These are phyloP conservation scores for Geranium rotundifolium DNA, from an alignment of 345 rosid genomes.

Conservation along the genomic window DNA sequence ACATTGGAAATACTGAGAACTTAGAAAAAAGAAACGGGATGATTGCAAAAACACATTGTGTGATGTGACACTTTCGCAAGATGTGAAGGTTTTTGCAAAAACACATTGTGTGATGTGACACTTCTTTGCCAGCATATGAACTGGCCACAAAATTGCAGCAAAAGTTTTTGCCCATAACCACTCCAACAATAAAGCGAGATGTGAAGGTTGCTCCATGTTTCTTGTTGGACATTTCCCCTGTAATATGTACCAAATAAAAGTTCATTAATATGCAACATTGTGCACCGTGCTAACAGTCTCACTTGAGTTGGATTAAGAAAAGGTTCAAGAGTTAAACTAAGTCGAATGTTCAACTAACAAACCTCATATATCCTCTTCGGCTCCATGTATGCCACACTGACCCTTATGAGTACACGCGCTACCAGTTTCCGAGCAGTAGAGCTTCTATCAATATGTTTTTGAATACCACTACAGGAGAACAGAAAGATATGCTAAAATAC, in stretches of 20 bases:
- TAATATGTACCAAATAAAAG: conserved; percentile 5
- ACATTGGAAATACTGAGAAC: background rate
- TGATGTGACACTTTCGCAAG: too few species aligned
- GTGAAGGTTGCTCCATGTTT: conserved; percentile 44
- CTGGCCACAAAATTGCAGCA: conserved; percentile 54
- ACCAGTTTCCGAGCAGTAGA: conserved; percentile 51
- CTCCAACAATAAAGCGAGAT: conserved; percentile 46
- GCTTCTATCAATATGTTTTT: conserved; percentile 67
- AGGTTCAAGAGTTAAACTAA: conserved; percentile 4
- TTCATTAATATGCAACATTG: background rate
- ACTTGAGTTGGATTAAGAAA: background rate
- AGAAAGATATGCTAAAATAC: background rate
- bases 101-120: too few species aligned
- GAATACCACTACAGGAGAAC: conserved; percentile 62
- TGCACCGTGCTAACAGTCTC: background rate
- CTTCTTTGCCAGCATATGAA: conserved; percentile 65
- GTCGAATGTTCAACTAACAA: conserved; percentile 6
- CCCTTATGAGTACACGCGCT: conserved; percentile 48
- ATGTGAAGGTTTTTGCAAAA: too few species aligned
- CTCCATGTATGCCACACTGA: conserved; percentile 63
- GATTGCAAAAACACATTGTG: conserved; percentile 52
- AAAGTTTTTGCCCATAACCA: conserved; percentile 59
- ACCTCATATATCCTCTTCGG: conserved; percentile 72
- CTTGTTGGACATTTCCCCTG: conserved; percentile 66
- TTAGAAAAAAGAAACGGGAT: conserved; percentile 26